Evolutionary conservation across 495 filamentous ascomycete genomes (phyloP), one percentile per base, ranked within the genome.

Genomic region (Penicillium macrosclerotiorum): DNA sequence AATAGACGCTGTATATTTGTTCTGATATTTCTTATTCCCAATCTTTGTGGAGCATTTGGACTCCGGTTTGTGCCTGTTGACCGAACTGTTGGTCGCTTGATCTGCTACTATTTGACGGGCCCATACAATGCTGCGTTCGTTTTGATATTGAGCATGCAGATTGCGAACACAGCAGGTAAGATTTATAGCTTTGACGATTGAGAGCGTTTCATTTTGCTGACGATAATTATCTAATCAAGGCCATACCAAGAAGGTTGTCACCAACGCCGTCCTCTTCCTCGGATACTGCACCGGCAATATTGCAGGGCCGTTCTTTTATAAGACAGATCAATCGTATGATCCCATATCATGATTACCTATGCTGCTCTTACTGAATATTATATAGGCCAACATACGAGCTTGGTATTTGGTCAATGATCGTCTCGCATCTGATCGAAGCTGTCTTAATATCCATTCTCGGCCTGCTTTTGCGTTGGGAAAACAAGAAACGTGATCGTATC

Each of bases 321-420:
- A 78, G 50, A 70, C 69, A 1, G 62, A 59, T 14, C 78, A 84
- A 55, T 63, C 62, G 67, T 74, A 51, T 11, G 57, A 49, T 2
- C 8, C 23, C 11, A 17, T 24, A 34, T 8, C 22, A 13, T 12
- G 4, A 26, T 1, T 5, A n/a, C n/a, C n/a, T n/a, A 6, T 1
- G 13, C 12, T n/a, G 3, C 14, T 8, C 11, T 8, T 3, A 27
- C 12, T 14, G n/a, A 25, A 19, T 11, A 14, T 20, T 8, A 30
- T 14, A 13, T 16, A 74, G 70, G 14, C 80, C 79, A 14, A 65
- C 64, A 3, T 84, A 84, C 45, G 47, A 59, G 2, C 74, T 83
- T 13, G 81, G 79, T 4, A 81, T 85, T 36, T 82, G 79, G 68
- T 77, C 74, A 1, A 81, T 83, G 70, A 80, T 86, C 41, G 76